Base-by-base conservation (phyloP, 345 rosid species). In the Capsella bursapastoris region DNA sequence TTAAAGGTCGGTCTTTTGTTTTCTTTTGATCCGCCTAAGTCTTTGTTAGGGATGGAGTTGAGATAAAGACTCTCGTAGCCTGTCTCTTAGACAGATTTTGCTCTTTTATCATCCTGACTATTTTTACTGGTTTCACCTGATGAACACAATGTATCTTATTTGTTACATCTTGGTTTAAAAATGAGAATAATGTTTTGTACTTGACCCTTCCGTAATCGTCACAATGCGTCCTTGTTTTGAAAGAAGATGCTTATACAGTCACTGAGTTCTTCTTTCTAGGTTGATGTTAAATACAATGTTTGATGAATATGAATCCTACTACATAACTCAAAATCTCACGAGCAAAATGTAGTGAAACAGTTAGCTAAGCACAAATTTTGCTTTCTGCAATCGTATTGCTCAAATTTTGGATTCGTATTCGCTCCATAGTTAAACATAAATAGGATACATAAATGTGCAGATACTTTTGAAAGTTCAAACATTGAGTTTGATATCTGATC, bases 41-140 rank as follows among this genome's bases (percentile, higher is more conserved):
- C 45, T 76, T n/a, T 77, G n/a, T 53, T 76, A 69, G 52, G 66
- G 75, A 63, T 76, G 71, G 47, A 58, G 37, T 62, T 50, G 59
- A 14, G 57, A 14, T 49, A 44, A 18, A 64, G 69, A 68, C 62
- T 60, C 63, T 65, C 12, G 7, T 72, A 72, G 41, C 69, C 32
- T 63, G 10, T 73, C 57, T 64, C 63, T 22, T 41, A 63, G 66
- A 45, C 47, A 75, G 22, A 48, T 68, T 43, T 74, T 60, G 35
- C 66, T 64, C 16, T 35, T 53, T 51, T 27, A 62, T 76, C 69
- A 43, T 44, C 49, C 43, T 55, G 37, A 55, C 74, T 69, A 55
- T 75, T 59, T 58, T 55, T 62, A 61, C 43, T 68, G 49, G 74
- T 55, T 64, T 63, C 29, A 37, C 25, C 7, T 57, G 28, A 34